Evolutionary conservation across 1,139 yeast species (phyloP), one percentile per base, ranked within the genome.

Genomic region (Candida gigantensis): DNA sequence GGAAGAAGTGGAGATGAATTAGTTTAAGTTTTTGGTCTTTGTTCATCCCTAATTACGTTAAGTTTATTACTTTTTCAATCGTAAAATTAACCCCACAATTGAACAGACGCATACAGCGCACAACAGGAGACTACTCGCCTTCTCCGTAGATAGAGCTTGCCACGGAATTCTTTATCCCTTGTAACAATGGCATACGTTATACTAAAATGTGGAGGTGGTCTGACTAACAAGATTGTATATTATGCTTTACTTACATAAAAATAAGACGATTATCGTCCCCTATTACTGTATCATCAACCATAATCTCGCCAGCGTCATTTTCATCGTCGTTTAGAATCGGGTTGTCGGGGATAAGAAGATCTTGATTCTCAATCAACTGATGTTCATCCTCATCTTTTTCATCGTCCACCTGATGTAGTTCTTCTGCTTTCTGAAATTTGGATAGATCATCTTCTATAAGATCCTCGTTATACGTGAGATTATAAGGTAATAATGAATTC

Each of bases 401-500:
- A 20, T 13, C 18, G 6, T 21, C 10, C 18, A 13, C 25, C 5
- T 21, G 10, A 6, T 10, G 24, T 14, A 23, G 4, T 10, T 28
- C 32, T 13, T 18, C 21, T 11, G 15, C 14, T 5, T 24, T 17
- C 9, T 16, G 9, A 17, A 20, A 13, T 35, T 55, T 57, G 9
- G 51, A 55, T 17, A 57, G 38, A 15, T 49, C 53, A 32, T 62
- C 68, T 28, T 57, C 58, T 10, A 55, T 39, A 19, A 65, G 45
- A 11, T 41, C 39, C 12, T 46, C 47, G 27, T 53, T 50, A 42
- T 65, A 65, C 35, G 49, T 46, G n/a, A 64, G 30, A 35, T 65
- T 65, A 42, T 64, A 65, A 0, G 72, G 70, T 24, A 65, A 49
- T 3, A 52, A 34, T 10, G 46, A 36, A 12, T 46, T 48, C 37